Conservation (phyloP, 495 filamentous ascomycete genomes). For the Cairneyella variabilis region DNA sequence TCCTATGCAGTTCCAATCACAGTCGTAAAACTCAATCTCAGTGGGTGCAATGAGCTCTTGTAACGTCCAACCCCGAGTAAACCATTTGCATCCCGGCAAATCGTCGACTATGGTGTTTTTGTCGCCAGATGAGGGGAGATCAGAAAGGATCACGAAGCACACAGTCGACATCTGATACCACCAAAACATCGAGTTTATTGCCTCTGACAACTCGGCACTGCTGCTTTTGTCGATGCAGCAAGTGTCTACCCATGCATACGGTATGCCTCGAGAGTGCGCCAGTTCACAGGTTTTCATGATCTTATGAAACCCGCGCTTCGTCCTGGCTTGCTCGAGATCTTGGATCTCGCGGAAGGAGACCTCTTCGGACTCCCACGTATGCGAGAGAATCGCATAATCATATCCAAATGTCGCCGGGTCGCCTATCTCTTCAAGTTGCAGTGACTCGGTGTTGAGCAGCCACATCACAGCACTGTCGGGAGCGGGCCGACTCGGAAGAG, state of each 20-base stretch:
- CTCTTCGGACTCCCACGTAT: conserved; percentile 17
- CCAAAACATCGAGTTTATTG: not conserved
- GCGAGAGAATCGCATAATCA: conserved; percentile 23
- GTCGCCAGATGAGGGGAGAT: not conserved
- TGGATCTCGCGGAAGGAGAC: conserved; percentile 5
- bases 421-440: too few species aligned
- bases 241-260: not conserved
- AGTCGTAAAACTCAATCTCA: too few species aligned
- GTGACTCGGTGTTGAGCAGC: too few species aligned
- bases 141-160: not conserved
- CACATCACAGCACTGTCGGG: too few species aligned
- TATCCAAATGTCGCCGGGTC: too few species aligned
- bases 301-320: not conserved
- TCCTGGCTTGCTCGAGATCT: not conserved
- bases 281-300: not conserved
- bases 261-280: not conserved
- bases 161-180: not conserved
- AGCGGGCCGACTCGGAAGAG: too few species aligned
- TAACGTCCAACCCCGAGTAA: too few species aligned
- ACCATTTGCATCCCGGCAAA: not conserved
- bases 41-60: too few species aligned
- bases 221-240: not conserved
- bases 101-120: not conserved
- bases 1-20: too few species aligned
- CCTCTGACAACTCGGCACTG: not conserved